These are phyloP conservation scores for Mycena galopus DNA, from an alignment of 768 basidiomycete species.

Conservation along the genomic window DNA sequence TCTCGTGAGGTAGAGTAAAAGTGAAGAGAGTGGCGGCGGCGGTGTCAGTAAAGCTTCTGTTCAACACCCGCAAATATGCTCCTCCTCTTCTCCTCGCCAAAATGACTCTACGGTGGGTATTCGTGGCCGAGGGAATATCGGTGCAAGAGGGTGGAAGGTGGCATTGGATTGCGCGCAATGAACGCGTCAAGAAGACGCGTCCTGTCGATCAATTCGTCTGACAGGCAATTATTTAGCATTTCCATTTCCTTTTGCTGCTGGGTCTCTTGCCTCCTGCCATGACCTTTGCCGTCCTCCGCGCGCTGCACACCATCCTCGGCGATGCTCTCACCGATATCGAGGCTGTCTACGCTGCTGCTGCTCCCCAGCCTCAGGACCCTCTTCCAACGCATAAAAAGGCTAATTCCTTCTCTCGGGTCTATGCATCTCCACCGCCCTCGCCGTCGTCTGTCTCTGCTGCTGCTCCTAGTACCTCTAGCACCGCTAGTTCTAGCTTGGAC, in stretches of 20 bases:
- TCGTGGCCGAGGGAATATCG: slow-evolving; percentile 17
- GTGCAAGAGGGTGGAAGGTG: not conserved
- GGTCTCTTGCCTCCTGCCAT: not conserved
- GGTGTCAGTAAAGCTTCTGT: slow-evolving; percentile 11
- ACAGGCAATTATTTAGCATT: slow-evolving; percentile 4
- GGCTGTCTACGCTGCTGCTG: slow-evolving; percentile 58
- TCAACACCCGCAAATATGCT: slow-evolving; percentile 11
- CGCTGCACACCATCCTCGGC: slow-evolving; percentile 75
- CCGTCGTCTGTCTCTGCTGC: slow-evolving; percentile 33
- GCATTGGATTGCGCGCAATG: not conserved
- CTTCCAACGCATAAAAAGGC: slow-evolving; percentile 1
- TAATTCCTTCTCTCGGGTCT: slow-evolving; percentile 20
- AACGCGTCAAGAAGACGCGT: slow-evolving; percentile 22
- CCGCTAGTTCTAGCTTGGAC: slow-evolving; percentile 51
- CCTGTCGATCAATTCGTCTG: slow-evolving; percentile 1
- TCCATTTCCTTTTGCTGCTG: not conserved
- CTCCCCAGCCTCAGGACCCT: not conserved
- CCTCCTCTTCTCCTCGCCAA: not conserved
- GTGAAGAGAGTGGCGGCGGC: slow-evolving; percentile 8
- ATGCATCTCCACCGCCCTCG: slow-evolving; percentile 40
- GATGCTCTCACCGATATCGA: slow-evolving; percentile 79
- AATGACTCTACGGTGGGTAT: not conserved
- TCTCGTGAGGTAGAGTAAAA: not conserved
- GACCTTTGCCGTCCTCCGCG: slow-evolving; percentile 75
- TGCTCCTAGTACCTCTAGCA: slow-evolving; percentile 27